Evolutionary conservation across 1,139 yeast species (phyloP).

Genomic region (Saccharomycopsis hybrid): DNA sequence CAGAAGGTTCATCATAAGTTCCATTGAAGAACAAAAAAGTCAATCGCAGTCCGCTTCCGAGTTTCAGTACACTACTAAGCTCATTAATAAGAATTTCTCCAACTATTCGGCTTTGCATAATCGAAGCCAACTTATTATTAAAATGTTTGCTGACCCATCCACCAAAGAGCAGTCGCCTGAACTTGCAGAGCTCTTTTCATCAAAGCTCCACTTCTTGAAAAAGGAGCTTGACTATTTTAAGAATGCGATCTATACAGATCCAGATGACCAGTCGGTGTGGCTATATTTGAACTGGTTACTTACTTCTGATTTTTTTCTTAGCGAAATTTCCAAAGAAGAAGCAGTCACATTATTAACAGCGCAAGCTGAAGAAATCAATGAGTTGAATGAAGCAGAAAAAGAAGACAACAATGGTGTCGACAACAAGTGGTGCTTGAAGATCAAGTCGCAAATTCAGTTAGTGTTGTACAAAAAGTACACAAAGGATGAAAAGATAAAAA

Average conservation of each 20-base stretch:
- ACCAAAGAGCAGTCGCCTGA: constrained; percentile 19
- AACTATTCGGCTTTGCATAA: constrained; percentile 97
- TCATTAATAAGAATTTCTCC: constrained; percentile 77
- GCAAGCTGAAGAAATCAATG: constrained; percentile 38
- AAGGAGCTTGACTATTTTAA: constrained; percentile 65
- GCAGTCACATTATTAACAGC: constrained; percentile 31
- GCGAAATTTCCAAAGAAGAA: constrained; percentile 25
- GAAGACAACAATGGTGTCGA: constrained; percentile 51
- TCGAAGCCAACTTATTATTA: constrained; percentile 63
- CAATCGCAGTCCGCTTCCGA: constrained; percentile 41
- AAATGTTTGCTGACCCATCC: constrained; percentile 32
- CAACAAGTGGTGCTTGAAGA: constrained; percentile 65
- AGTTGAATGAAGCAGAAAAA: constrained; percentile 54
- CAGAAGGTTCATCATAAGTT: constrained; percentile 61
- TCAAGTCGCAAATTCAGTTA: constrained; percentile 39
- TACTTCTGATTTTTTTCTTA: constrained; percentile 42
- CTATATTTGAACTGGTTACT: constrained; percentile 79
- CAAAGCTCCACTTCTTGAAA: constrained; percentile 35
- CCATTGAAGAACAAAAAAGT: constrained; percentile 36
- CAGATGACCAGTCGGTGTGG: constrained; percentile 94
- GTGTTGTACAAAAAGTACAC: constrained; percentile 26
- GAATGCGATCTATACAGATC: constrained; percentile 87
- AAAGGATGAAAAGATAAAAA: constrained; percentile 19
- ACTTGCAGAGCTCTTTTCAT: constrained; percentile 23
- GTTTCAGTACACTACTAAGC: constrained; percentile 68